Conservation (phyloP, 352 stramenopile genomes). For the Albugo laibachii region DNA sequence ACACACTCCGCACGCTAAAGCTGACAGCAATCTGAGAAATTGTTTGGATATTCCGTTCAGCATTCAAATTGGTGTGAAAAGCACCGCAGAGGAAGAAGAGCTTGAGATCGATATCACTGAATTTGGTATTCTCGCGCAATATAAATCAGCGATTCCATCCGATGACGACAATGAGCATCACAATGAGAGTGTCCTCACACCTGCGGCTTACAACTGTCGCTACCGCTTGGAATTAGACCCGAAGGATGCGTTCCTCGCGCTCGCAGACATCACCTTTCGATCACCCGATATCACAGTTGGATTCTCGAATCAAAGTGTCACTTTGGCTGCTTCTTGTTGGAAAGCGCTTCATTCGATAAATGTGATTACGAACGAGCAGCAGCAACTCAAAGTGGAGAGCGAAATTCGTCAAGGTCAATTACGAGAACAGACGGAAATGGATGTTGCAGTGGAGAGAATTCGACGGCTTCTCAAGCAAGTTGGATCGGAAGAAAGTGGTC, state of each 20-base stretch:
- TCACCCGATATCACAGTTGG: slow-evolving; percentile 39
- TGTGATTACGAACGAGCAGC: slow-evolving; percentile 38
- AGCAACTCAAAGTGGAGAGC: slow-evolving; percentile 27
- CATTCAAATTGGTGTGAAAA: slow-evolving; percentile 22
- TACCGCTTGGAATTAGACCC: slow-evolving; percentile 19
- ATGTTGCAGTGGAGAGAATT: slow-evolving; percentile 25
- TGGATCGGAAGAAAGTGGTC: slow-evolving; percentile 38
- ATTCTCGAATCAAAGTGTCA: slow-evolving; percentile 50
- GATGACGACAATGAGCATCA: slow-evolving; percentile 6
- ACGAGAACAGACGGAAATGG: slow-evolving; percentile 25
- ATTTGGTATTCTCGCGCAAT: slow-evolving; percentile 27
- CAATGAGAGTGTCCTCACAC: slow-evolving; percentile 21
- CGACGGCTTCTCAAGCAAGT: slow-evolving; percentile 53
- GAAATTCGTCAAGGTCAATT: slow-evolving; percentile 29
- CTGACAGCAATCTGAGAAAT: slow-evolving; percentile 14
- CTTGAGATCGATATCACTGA: slow-evolving; percentile 26
- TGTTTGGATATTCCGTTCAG: slow-evolving; percentile 28
- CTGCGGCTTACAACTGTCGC: slow-evolving; percentile 9
- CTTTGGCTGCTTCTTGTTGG: slow-evolving; percentile 29
- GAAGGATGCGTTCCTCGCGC: slow-evolving; percentile 14
- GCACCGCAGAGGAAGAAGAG: slow-evolving; percentile 20
- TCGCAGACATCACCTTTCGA: slow-evolving; percentile 30
- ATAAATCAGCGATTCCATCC: slow-evolving; percentile 15
- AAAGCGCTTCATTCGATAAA: slow-evolving; percentile 27
- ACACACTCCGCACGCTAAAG: slow-evolving; percentile 11